Conservation (phyloP, 768 basidiomycete genomes). For the Dentipellis fragilis region DNA sequence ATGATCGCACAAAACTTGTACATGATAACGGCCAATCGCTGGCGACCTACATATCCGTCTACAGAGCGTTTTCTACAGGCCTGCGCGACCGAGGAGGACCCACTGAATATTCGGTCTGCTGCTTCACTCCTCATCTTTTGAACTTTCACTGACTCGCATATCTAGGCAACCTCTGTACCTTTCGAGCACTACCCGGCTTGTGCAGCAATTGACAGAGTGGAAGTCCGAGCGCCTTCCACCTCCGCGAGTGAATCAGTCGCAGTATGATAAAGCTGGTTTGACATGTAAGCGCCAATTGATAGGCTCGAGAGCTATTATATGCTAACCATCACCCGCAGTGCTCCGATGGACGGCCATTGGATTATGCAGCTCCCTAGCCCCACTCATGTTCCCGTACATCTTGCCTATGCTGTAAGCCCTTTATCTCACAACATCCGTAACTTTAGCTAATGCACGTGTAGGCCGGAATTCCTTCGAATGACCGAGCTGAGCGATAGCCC, state of each 20-base stretch:
- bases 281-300: conserved; percentile 47
- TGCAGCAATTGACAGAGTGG: conserved; percentile 54
- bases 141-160: not conserved
- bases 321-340: conserved; percentile 30
- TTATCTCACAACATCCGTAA: conserved; percentile 2
- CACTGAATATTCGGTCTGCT: conserved; percentile 10
- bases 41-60: conserved; percentile 10
- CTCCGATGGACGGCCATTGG: conserved; percentile 74
- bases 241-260: conserved; percentile 77
- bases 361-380: conserved; percentile 65
- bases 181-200: conserved; percentile 44
- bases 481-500: conserved; percentile 81
- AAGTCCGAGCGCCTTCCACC: conserved; percentile 72
- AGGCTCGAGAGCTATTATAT: not conserved
- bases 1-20: conserved; percentile 8
- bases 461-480: conserved; percentile 84
- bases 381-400: conserved; percentile 67
- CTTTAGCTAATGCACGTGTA: conserved; percentile 21
- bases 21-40: conserved; percentile 10
- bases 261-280: conserved; percentile 83
- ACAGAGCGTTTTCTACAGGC: conserved; percentile 7
- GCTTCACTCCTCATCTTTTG: not conserved
- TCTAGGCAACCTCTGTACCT: conserved; percentile 46
- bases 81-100: conserved; percentile 6
- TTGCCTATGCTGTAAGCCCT: conserved; percentile 63